These are phyloP conservation scores for Leccinum subgranulosum DNA, from an alignment of 768 basidiomycete genomes.

Conservation along the genomic window DNA sequence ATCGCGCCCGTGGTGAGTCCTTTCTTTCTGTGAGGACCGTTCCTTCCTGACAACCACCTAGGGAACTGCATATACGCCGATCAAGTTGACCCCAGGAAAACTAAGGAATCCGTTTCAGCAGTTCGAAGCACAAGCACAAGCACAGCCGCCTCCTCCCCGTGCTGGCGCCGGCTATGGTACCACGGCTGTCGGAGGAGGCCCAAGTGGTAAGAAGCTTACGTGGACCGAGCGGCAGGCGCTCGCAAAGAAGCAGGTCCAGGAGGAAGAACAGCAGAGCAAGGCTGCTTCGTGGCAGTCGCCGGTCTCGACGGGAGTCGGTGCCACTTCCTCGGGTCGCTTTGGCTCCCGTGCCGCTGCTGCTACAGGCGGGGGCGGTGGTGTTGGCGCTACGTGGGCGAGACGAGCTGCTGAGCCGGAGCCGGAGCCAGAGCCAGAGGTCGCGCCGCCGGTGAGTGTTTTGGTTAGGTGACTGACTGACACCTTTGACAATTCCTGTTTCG, in stretches of 20 bases:
- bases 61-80: conserved; percentile 45
- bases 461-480: conserved; percentile 2
- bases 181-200: conserved; percentile 24
- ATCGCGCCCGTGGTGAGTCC: conserved; percentile 67
- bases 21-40: neutral
- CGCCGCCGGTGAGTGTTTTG: conserved; percentile 25
- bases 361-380: conserved; percentile 31
- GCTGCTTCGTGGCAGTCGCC: conserved; percentile 47
- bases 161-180: conserved; percentile 5
- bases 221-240: conserved; percentile 92
- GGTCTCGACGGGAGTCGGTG: conserved; percentile 29
- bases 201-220: conserved; percentile 70
- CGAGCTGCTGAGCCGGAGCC: conserved; percentile 21
- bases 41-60: neutral
- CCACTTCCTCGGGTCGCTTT: conserved; percentile 39
- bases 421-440: conserved; percentile 28
- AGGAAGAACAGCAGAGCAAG: conserved; percentile 67
- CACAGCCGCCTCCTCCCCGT: conserved; percentile 27
- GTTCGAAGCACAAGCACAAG: conserved; percentile 47
- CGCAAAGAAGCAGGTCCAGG: conserved; percentile 83
- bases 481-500: neutral
- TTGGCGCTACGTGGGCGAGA: conserved; percentile 16
- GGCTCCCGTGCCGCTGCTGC: conserved; percentile 26
- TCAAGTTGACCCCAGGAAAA: conserved; percentile 83
- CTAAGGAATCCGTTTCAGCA: conserved; percentile 80